Evolutionary conservation across 1,284 basidiomycete species (phyloP), one percentile per base, ranked within the genome.

Genomic region (Moesziomyces sp.): DNA sequence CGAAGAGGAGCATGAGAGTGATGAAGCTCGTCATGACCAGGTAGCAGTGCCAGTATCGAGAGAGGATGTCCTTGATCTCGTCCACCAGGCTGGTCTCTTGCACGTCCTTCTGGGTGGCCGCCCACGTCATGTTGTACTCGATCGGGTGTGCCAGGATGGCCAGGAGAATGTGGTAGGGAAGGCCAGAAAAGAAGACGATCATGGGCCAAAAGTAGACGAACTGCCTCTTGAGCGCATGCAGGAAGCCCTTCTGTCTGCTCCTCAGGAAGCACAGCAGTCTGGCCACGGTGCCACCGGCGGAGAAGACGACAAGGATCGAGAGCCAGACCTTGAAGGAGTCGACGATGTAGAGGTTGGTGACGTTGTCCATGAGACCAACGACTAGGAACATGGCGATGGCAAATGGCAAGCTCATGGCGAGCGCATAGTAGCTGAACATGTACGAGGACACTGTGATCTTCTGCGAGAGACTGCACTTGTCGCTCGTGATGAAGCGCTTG

Each of bases 101-200:
- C 4, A 77, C 59, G 35, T 72, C 69, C 61, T 77, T 76, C 46
- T 63, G 46, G 42, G 76, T 77, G 3, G 76, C 58, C 1, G 69
- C 89, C 91, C 91, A 93, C 9, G 88, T 89, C 86, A 94, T 94
- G 84, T 93, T 89, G 85, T 92, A 92, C 5, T 91, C 91, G 84
- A 93, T 90, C 58, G 93, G 68, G 82, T 94, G 92, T 0, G 91
- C 89, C n/a, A 93, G 86, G 33, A 93, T 86, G 0, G 92, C 91
- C 42, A 89, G 87, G 3, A 89, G 88, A 46, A 93, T 88, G 59
- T 72, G 70, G 50, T 61, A 76, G 5, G 73, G 58, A 3, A 76
- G 48, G 13, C 72, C 73, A 1, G 54, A 54, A 38, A 74, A 23
- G 58, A 67, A 59, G 64, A 63, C 73, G 45, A 59, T 9, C 52